Percentiles rank a stretch among this genome's conserved stretches.
Evolutionary conservation across 768 basidiomycete genomes (phyloP).

Genomic region (Auriscalpium microsporum): DNA sequence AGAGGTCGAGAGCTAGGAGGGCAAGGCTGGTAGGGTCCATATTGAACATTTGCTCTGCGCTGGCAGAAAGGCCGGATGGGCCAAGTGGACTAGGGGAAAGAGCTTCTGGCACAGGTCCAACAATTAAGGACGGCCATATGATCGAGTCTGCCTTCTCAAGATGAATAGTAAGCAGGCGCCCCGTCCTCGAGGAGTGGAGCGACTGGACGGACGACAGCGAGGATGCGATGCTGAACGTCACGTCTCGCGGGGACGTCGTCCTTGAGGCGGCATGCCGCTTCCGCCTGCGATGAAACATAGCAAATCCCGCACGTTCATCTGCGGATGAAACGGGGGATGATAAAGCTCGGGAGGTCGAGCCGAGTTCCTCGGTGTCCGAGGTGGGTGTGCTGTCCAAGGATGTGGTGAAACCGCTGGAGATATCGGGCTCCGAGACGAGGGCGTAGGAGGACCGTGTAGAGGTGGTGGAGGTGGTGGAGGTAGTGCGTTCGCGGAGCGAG

Average conservation of each 20-base stretch:
- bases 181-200: constrained; percentile 44
- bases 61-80: constrained; percentile 44
- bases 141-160: constrained; percentile 71
- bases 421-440: constrained; percentile 75
- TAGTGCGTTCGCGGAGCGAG: constrained; percentile 61
- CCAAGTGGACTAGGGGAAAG: constrained; percentile 45
- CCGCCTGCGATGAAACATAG: constrained; percentile 9
- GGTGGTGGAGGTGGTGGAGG: constrained; percentile 63
- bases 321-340: constrained; percentile 57
- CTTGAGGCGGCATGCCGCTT: constrained; percentile 27
- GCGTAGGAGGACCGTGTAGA: constrained; percentile 80
- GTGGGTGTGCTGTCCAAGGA: constrained; percentile 67
- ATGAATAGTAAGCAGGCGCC: constrained; percentile 69
- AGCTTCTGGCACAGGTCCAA: constrained; percentile 62
- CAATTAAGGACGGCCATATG: constrained; percentile 77
- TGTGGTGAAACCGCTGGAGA: constrained; percentile 78
- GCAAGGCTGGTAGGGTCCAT: constrained; percentile 83
- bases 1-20: constrained; percentile 59
- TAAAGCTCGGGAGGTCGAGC: constrained; percentile 44
- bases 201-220: constrained; percentile 77
- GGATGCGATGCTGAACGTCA: constrained; percentile 51
- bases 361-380: constrained; percentile 63
- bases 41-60: constrained; percentile 58
- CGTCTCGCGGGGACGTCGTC: constrained; percentile 42
- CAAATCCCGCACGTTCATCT: constrained; percentile 27